phyloP scores from a whole-genome alignment of 352 stramenopile species.

The Pythium guiyangense region DNA sequence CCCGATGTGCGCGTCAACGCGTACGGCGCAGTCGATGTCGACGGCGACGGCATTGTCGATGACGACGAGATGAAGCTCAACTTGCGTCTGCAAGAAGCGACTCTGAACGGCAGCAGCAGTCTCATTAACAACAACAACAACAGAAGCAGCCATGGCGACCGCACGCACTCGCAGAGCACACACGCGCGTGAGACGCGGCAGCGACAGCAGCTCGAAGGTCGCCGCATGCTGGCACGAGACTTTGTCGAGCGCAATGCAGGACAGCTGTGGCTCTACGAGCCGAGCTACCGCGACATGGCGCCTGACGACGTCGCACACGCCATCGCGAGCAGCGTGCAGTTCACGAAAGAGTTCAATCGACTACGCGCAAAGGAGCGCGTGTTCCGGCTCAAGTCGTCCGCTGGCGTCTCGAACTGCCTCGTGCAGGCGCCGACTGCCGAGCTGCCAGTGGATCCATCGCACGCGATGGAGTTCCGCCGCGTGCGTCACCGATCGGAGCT shows the following conservation, averaged over 20 bases:
- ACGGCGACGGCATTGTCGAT: constrained; percentile 58
- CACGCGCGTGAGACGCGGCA: constrained; percentile 18
- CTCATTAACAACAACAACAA: constrained; percentile 1
- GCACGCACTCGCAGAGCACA: no score
- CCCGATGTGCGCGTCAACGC: constrained; percentile 30
- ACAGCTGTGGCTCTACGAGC: constrained; percentile 59
- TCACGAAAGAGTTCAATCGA: constrained; percentile 43
- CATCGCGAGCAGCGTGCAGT: constrained; percentile 39
- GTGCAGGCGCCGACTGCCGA: constrained; percentile 27
- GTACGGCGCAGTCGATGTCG: constrained; percentile 53
- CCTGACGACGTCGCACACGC: constrained; percentile 35
- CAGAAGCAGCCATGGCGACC: background rate
- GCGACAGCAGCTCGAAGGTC: constrained; percentile 41
- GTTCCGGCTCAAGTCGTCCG: constrained; percentile 54
- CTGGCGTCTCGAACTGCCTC: constrained; percentile 49
- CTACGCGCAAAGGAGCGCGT: constrained; percentile 60
- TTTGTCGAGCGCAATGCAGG: constrained; percentile 51
- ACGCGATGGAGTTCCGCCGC: constrained; percentile 38
- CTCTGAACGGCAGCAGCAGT: constrained; percentile 6
- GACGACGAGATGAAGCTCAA: constrained; percentile 61
- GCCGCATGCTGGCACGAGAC: constrained; percentile 52
- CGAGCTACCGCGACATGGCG: constrained; percentile 29
- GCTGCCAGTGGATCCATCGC: constrained; percentile 26
- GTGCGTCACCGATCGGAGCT: constrained; percentile 49
- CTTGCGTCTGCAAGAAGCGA: constrained; percentile 35